A percentile compares a stretch with the other conserved stretches of the same genome.
Conservation (phyloP, 768 basidiomycete genomes). For the Chiua virens region DNA sequence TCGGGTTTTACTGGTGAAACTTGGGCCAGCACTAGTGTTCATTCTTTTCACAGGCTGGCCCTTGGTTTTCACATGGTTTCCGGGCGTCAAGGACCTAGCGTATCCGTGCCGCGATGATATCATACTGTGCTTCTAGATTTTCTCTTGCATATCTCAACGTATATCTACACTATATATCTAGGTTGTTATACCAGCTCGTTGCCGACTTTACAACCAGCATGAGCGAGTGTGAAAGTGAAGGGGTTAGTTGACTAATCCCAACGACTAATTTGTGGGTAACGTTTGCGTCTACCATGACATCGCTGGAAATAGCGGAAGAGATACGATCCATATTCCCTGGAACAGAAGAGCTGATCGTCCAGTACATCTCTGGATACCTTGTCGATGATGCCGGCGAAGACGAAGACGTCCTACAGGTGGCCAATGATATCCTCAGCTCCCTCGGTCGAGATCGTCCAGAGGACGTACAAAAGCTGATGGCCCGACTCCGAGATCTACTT, state of each 20-base stretch:
- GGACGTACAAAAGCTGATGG: slow-evolving; percentile 67
- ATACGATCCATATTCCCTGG: slow-evolving; percentile 69
- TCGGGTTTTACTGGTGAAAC: too few species aligned
- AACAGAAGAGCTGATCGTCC: slow-evolving; percentile 82
- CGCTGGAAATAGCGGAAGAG: slow-evolving; percentile 76
- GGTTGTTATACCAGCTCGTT: slow-evolving; percentile 10
- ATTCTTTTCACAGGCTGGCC: too few species aligned
- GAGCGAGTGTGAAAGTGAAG: background rate
- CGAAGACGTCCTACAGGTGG: slow-evolving; percentile 79
- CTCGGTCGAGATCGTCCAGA: slow-evolving; percentile 61
- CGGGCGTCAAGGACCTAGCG: too few species aligned
- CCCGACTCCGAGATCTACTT: slow-evolving; percentile 58
- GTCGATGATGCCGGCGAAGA: slow-evolving; percentile 89
- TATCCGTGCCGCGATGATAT: slow-evolving; percentile 12
- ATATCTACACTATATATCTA: slow-evolving; percentile 20
- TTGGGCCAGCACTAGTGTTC: too few species aligned
- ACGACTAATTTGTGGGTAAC: background rate
- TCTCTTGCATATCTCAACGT: slow-evolving; percentile 9
- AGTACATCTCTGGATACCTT: slow-evolving; percentile 85
- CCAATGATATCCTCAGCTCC: slow-evolving; percentile 74
- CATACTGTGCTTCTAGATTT: slow-evolving; percentile 27
- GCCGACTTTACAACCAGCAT: background rate
- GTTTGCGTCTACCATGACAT: slow-evolving; percentile 48
- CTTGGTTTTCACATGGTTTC: too few species aligned
- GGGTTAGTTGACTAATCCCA: background rate